Percentiles rank a stretch among this genome's conserved stretches.
Evolutionary conservation across 1,284 basidiomycete species (phyloP).

Genomic region (Trichosporon asahii): DNA sequence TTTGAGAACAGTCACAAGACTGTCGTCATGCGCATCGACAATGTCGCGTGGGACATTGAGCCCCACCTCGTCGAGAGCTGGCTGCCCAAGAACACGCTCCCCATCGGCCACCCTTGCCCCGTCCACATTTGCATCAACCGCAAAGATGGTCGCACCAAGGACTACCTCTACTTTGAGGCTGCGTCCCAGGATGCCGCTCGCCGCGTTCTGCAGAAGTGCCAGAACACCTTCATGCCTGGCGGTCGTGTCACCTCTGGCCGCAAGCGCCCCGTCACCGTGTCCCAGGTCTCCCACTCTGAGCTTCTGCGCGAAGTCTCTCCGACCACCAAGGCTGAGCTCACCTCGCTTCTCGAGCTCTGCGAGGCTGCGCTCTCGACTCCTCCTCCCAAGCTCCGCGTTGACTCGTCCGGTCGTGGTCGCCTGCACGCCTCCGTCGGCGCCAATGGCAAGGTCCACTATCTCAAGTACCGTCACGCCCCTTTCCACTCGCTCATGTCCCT

Average conservation of each 20-base stretch:
- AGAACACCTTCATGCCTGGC: slow-evolving; percentile 46
- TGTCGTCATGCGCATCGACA: slow-evolving; percentile 48
- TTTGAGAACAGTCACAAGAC: slow-evolving; percentile 16
- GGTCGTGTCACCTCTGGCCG: slow-evolving; percentile 35
- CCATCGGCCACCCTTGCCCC: slow-evolving; percentile 33
- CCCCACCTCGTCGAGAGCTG: slow-evolving; percentile 44
- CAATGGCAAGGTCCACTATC: slow-evolving; percentile 36
- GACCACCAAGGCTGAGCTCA: slow-evolving; percentile 33
- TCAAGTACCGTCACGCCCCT: slow-evolving; percentile 49
- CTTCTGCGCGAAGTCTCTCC: slow-evolving; percentile 43
- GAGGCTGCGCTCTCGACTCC: slow-evolving; percentile 36
- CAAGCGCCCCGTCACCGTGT: slow-evolving; percentile 48
- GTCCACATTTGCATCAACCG: slow-evolving; percentile 51
- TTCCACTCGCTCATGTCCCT: slow-evolving; percentile 46
- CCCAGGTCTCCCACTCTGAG: slow-evolving; percentile 37
- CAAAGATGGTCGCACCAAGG: slow-evolving; percentile 48
- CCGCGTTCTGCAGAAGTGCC: slow-evolving; percentile 41
- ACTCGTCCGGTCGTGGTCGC: slow-evolving; percentile 17
- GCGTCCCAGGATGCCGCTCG: slow-evolving; percentile 36
- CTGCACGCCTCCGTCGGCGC: slow-evolving; percentile 24
- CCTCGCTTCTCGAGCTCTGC: slow-evolving; percentile 44
- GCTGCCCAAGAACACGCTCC: slow-evolving; percentile 40
- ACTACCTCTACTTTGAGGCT: slow-evolving; percentile 52
- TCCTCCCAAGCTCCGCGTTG: slow-evolving; percentile 16
- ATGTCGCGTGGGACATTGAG: slow-evolving; percentile 51